phyloP scores from a whole-genome alignment of 805 yeast species.

The Dipodascus geniculatus region DNA sequence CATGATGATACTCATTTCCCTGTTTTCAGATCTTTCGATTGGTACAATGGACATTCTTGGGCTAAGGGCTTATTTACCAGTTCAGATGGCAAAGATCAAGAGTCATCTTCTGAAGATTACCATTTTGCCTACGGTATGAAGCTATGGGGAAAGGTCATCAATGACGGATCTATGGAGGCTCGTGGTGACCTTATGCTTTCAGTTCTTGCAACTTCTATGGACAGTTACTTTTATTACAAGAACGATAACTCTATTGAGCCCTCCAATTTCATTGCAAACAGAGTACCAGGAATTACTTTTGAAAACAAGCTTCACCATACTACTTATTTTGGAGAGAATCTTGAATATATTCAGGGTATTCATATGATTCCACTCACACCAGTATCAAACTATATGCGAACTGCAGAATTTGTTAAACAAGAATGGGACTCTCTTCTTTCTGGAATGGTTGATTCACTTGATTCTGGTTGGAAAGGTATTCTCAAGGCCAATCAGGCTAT shows the following conservation, averaged over 20 bases:
- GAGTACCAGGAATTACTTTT: conserved; percentile 65
- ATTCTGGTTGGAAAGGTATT: conserved; percentile 49
- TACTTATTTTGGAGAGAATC: conserved; percentile 56
- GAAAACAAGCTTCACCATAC: conserved; percentile 68
- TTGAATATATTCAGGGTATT: conserved; percentile 66
- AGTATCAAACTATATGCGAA: conserved; percentile 43
- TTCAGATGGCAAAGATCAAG: conserved; percentile 64
- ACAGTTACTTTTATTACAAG: conserved; percentile 39
- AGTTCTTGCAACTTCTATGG: conserved; percentile 42
- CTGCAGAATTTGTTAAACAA: conserved; percentile 35
- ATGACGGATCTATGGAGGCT: conserved; percentile 42
- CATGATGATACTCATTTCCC: conserved; percentile 47
- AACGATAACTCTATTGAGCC: conserved; percentile 46
- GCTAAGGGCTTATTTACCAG: conserved; percentile 57
- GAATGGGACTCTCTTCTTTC: conserved; percentile 50
- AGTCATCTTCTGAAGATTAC: conserved; percentile 62
- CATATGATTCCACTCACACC: conserved; percentile 72
- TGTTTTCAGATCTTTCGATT: conserved; percentile 56
- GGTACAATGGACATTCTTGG: conserved; percentile 73
- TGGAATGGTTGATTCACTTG: conserved; percentile 33
- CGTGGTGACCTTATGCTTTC: conserved; percentile 53
- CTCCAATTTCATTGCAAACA: conserved; percentile 39
- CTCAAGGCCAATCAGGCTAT: conserved; percentile 66
- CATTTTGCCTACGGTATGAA: conserved; percentile 62
- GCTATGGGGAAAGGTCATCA: conserved; percentile 54